These are phyloP conservation scores for Phanerochaete carnosa DNA, from an alignment of 768 basidiomycete genomes.

Conservation along the genomic window DNA sequence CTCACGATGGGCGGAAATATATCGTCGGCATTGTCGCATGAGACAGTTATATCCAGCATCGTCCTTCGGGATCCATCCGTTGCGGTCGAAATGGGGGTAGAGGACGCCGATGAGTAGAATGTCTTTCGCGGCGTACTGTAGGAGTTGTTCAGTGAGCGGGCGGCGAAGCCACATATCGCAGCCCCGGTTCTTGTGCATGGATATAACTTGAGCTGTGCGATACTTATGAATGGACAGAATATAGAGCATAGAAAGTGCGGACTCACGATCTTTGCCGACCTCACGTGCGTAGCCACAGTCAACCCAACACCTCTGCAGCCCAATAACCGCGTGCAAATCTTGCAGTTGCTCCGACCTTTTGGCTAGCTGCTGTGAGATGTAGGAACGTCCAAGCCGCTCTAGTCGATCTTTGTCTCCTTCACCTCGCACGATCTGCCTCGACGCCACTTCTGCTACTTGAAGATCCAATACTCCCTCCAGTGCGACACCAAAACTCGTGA, in stretches of 20 bases:
- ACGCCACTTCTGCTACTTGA: constrained; percentile 36
- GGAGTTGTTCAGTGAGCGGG: constrained; percentile 33
- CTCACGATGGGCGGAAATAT: constrained; percentile 16
- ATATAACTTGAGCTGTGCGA: constrained; percentile 30
- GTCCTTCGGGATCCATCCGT: constrained; percentile 14
- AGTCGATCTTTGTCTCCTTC: constrained; percentile 19
- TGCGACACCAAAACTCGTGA: constrained; percentile 22
- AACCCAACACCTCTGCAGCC: constrained; percentile 33
- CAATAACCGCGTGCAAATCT: constrained; percentile 32
- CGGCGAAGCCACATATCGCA: constrained; percentile 32
- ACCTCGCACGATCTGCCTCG: constrained; percentile 7
- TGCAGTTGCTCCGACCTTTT: constrained; percentile 25
- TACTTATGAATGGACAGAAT: background rate
- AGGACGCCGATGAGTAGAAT: constrained; percentile 35
- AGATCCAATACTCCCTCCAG: constrained; percentile 36
- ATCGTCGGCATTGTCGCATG: constrained; percentile 14
- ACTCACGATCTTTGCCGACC: constrained; percentile 33
- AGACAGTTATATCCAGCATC: constrained; percentile 1
- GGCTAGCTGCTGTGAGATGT: constrained; percentile 22
- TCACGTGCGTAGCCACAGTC: constrained; percentile 21
- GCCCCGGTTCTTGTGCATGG: constrained; percentile 32
- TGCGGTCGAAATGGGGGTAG: constrained; percentile 29
- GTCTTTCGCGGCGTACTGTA: constrained; percentile 42
- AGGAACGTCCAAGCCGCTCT: constrained; percentile 22
- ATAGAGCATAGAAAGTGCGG: background rate